Percentiles rank a stretch among this genome's conserved stretches.
Evolutionary conservation across 345 rosid genomes (phyloP).

Genomic region (Mercurialis annua): DNA sequence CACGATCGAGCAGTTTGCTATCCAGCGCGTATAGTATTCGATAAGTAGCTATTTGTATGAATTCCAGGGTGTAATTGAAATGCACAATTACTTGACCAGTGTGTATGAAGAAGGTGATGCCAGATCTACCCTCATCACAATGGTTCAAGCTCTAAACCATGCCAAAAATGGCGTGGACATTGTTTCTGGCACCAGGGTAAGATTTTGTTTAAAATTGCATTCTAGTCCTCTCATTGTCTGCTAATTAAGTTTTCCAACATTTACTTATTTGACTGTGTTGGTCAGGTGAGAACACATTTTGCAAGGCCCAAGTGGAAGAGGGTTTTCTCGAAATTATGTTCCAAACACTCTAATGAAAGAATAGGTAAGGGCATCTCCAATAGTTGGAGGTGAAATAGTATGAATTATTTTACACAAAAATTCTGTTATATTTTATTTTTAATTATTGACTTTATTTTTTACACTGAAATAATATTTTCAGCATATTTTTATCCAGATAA

Average conservation of each 20-base stretch:
- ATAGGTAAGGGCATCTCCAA: slow-evolving; percentile 58
- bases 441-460: too few species aligned
- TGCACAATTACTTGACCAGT: slow-evolving; percentile 98
- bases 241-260: background rate
- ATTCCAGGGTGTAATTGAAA: slow-evolving; percentile 87
- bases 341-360: slow-evolving; percentile 83
- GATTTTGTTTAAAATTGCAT: slow-evolving; percentile 5
- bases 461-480: too few species aligned
- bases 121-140: slow-evolving; percentile 94
- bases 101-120: slow-evolving; percentile 99
- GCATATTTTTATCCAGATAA: too few species aligned
- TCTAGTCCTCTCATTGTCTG: background rate
- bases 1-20: too few species aligned
- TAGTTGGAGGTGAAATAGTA: too few species aligned
- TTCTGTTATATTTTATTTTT: too few species aligned
- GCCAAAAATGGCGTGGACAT: slow-evolving; percentile 97
- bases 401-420: too few species aligned
- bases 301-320: slow-evolving; percentile 98
- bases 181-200: slow-evolving; percentile 93
- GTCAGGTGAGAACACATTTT: slow-evolving; percentile 90
- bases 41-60: slow-evolving; percentile 6
- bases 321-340: slow-evolving; percentile 69
- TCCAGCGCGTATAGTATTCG: too few species aligned
- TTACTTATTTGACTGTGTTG: background rate
- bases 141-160: slow-evolving; percentile 97